Evolutionary conservation across 176 grass and related monocot species (phyloP).

Genomic region (Themeda triandra): DNA sequence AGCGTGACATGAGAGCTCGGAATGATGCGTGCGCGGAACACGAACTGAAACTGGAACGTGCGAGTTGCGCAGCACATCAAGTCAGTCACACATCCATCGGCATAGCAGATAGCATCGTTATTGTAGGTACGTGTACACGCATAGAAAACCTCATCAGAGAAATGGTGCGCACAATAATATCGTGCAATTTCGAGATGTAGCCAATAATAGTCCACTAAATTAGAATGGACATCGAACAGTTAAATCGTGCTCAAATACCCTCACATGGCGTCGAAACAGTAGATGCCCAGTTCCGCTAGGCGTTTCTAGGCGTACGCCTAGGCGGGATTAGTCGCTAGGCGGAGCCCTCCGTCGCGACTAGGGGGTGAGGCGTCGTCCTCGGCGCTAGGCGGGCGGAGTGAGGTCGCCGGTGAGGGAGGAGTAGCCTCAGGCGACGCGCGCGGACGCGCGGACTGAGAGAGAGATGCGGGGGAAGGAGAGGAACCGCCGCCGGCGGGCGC

Average conservation of each 20-base stretch:
- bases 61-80: not conserved
- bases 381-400: too few species aligned
- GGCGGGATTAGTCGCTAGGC: too few species aligned
- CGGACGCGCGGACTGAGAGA: too few species aligned
- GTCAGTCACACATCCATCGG: not conserved
- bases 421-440: too few species aligned
- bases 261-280: not conserved
- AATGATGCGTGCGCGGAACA: not conserved
- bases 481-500: too few species aligned
- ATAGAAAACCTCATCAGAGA: not conserved
- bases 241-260: not conserved
- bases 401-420: too few species aligned
- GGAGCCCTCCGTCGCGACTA: too few species aligned
- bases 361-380: too few species aligned
- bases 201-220: not conserved
- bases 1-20: not conserved
- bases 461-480: too few species aligned
- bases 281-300: too few species aligned
- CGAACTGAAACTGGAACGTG: not conserved
- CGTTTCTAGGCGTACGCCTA: too few species aligned
- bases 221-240: not conserved
- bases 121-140: not conserved
- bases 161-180: not conserved
- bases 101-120: not conserved
- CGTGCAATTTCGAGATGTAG: not conserved